Conservation (phyloP, 192 early-diverging fungal genomes). For the Umbelopsis sp. region DNA sequence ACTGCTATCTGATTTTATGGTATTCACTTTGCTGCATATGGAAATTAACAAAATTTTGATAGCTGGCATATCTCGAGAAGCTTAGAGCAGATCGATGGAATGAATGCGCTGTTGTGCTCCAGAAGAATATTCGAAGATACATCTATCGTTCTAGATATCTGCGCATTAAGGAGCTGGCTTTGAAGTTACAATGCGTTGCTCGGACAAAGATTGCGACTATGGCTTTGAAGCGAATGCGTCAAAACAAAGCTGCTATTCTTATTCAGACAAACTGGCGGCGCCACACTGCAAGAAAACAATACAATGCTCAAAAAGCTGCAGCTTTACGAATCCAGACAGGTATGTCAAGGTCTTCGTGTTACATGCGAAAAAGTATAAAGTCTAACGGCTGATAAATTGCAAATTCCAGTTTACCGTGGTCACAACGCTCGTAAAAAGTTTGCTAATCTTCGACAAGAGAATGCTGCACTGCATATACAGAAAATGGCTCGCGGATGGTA, state of each 20-base stretch:
- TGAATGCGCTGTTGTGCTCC: conserved; percentile 83
- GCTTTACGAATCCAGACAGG: conserved; percentile 68
- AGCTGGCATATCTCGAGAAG: conserved; percentile 85
- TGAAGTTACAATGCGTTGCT: conserved; percentile 67
- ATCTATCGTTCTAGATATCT: conserved; percentile 66
- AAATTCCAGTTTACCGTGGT: conserved; percentile 56
- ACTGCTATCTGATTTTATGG: background rate
- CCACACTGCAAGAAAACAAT: conserved; percentile 57
- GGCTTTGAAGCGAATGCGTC: conserved; percentile 54
- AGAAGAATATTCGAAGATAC: conserved; percentile 81
- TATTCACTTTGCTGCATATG: background rate
- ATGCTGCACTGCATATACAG: conserved; percentile 82
- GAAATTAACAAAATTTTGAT: background rate
- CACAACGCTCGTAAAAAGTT: conserved; percentile 66
- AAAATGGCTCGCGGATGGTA: conserved; percentile 64
- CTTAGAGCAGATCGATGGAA: conserved; percentile 82
- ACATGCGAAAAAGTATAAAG: too few relatives aligned
- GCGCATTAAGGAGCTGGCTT: conserved; percentile 53
- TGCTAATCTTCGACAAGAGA: conserved; percentile 56
- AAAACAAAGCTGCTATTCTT: conserved; percentile 67
- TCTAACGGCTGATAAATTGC: too few relatives aligned
- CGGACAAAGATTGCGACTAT: conserved; percentile 63
- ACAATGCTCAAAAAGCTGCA: conserved; percentile 42
- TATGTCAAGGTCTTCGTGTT: background rate
- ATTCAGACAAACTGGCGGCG: conserved; percentile 80